A percentile compares a stretch with the other conserved stretches of the same genome.
phyloP scores from a whole-genome alignment of 116 monocot species.

The Cymodocea nodosa region DNA sequence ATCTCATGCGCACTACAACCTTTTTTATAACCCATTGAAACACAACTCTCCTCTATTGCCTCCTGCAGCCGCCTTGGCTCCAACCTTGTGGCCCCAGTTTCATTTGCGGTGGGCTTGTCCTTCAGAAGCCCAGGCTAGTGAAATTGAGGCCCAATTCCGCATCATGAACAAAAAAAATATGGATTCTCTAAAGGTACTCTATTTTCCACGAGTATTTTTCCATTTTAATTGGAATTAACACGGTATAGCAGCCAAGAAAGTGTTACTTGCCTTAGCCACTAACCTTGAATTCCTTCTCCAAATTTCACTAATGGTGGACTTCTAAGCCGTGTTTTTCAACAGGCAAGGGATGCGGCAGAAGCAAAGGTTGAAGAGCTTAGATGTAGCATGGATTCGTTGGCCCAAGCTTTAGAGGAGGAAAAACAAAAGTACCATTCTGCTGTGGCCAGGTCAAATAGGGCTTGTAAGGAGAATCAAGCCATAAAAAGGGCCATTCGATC shows the following conservation, averaged over 20 bases:
- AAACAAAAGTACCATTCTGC: constrained; percentile 33
- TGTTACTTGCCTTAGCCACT: no score
- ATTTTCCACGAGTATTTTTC: background rate
- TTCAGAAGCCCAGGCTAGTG: constrained; percentile 56
- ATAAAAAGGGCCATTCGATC: constrained; percentile 77
- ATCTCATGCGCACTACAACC: constrained; percentile 62
- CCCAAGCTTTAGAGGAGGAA: constrained; percentile 51
- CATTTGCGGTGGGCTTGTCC: constrained; percentile 95
- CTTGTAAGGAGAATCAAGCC: constrained; percentile 47
- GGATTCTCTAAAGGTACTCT: constrained; percentile 49
- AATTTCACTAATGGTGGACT: background rate
- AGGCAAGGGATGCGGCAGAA: constrained; percentile 71
- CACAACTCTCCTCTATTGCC: constrained; percentile 49
- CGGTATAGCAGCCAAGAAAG: background rate
- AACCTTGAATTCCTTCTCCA: no score
- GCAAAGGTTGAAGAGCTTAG: constrained; percentile 38
- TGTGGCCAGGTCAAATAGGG: constrained; percentile 31
- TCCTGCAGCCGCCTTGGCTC: constrained; percentile 92
- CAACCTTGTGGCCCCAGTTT: constrained; percentile 97
- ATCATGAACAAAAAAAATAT: constrained; percentile 37
- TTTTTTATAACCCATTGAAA: constrained; percentile 62
- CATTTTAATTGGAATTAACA: background rate
- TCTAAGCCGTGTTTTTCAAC: background rate
- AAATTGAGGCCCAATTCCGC: constrained; percentile 58
- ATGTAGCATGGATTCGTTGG: constrained; percentile 26